Conservation (phyloP, 176 grass and related monocot species). For the Echinochloa phyllopogon region DNA sequence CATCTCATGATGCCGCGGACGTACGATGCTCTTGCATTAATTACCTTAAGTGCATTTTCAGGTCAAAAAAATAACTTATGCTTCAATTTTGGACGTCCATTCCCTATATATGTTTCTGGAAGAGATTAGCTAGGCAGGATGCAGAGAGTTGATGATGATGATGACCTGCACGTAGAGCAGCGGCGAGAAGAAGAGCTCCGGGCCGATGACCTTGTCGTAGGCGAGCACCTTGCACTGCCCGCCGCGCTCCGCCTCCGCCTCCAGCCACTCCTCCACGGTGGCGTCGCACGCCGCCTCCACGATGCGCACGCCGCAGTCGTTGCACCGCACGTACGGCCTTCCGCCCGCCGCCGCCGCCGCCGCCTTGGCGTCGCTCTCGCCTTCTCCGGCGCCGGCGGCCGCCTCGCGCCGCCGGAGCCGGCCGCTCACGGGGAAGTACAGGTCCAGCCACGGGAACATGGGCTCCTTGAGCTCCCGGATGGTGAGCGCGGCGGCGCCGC, state of each 20-base stretch:
- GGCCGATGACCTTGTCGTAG: constrained; percentile 61
- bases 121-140: not conserved
- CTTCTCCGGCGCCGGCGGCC: not conserved
- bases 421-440: constrained; percentile 45
- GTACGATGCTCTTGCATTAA: not conserved
- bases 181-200: constrained; percentile 62
- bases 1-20: not conserved
- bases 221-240: constrained; percentile 14
- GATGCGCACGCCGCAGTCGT: constrained; percentile 69
- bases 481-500: not conserved
- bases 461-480: constrained; percentile 43
- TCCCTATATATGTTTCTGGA: not conserved
- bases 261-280: constrained; percentile 59
- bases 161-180: constrained; percentile 63
- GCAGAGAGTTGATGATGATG: not conserved
- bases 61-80: not conserved
- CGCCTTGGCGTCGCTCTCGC: not conserved
- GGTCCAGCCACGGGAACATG: constrained; percentile 59
- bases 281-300: constrained; percentile 46
- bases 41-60: not conserved
- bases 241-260: constrained; percentile 23
- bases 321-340: constrained; percentile 63
- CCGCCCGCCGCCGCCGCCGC: not conserved
- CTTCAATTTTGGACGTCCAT: not conserved
- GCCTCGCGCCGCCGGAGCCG: constrained; percentile 30